Conservation (phyloP, 2,329 filamentous ascomycete species). For the Gyromitra esculenta region DNA sequence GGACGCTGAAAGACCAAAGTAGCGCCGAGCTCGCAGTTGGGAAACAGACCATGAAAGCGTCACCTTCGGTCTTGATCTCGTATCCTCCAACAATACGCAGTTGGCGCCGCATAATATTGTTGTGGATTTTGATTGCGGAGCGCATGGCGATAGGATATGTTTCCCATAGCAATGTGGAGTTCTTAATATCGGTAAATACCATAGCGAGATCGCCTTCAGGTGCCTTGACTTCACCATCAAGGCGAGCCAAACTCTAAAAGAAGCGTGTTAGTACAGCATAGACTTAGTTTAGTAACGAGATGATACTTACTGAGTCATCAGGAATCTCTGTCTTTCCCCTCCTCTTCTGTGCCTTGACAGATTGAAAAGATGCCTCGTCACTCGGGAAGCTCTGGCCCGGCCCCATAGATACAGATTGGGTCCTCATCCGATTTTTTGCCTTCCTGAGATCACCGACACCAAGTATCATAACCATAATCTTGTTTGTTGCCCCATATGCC, state of each 20-base stretch:
- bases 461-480: constrained; percentile 99
- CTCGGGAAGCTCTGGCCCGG: constrained; percentile 73
- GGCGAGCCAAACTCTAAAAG: constrained; percentile 73
- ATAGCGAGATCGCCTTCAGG: constrained; percentile 91
- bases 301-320: constrained; percentile 54
- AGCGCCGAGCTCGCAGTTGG: constrained; percentile 93
- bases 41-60: constrained; percentile 99
- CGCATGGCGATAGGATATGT: constrained; percentile 94
- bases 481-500: constrained; percentile 89
- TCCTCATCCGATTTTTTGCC: constrained; percentile 75
- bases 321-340: constrained; percentile 79
- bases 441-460: constrained; percentile 91
- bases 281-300: not conserved
- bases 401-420: constrained; percentile 84
- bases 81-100: constrained; percentile 93
- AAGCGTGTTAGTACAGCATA: constrained; percentile 14
- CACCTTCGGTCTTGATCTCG: constrained; percentile 99
- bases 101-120: constrained; percentile 94
- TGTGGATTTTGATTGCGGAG: constrained; percentile 95
- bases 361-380: constrained; percentile 64
- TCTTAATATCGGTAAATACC: constrained; percentile 99
- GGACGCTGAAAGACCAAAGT: constrained; percentile 95
- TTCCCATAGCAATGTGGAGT: constrained; percentile 95
- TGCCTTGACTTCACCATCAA: constrained; percentile 89
- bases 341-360: constrained; percentile 55